A percentile compares a stretch with the other conserved stretches of the same genome.
phyloP scores from a whole-genome alignment of 1,284 basidiomycete genomes.

The Malassezia dermatis region DNA sequence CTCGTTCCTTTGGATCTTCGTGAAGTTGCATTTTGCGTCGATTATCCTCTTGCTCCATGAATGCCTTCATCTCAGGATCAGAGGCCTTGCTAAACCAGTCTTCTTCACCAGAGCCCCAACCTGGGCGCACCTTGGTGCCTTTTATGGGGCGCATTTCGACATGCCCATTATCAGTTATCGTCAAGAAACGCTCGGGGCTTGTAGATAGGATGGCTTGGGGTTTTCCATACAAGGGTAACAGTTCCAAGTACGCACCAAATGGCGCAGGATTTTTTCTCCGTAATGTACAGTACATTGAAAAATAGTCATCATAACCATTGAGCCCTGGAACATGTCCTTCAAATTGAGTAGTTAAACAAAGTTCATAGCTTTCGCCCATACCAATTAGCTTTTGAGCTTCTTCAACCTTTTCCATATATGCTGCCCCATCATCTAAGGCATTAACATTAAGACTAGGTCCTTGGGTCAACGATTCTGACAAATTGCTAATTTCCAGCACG shows the following conservation, averaged over 20 bases:
- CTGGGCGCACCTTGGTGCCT: conserved; percentile 55
- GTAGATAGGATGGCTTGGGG: conserved; percentile 55
- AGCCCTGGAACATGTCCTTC: conserved; percentile 29
- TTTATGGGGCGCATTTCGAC: conserved; percentile 90
- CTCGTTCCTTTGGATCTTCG: conserved; percentile 78
- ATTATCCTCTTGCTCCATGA: conserved; percentile 44
- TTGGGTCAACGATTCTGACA: not conserved
- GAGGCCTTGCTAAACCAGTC: conserved; percentile 11
- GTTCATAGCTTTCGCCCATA: conserved; percentile 86
- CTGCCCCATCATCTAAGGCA: conserved; percentile 21
- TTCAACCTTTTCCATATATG: conserved; percentile 65
- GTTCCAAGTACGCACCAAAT: conserved; percentile 69
- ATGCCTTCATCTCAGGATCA: conserved; percentile 21
- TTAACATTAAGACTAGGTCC: not conserved
- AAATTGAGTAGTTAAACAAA: conserved; percentile 76
- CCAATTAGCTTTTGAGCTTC: conserved; percentile 65
- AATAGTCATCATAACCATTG: conserved; percentile 20
- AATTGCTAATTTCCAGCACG: not conserved
- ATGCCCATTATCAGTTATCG: conserved; percentile 60
- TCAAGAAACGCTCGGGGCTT: conserved; percentile 85
- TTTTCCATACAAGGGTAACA: conserved; percentile 33
- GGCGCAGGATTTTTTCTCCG: conserved; percentile 75
- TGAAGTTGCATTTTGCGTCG: conserved; percentile 53
- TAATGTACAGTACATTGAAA: conserved; percentile 33
- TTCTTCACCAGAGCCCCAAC: conserved; percentile 34